Base-by-base conservation (phyloP, 2,329 filamentous ascomycete species). In the Aspergillus phoenicis region DNA sequence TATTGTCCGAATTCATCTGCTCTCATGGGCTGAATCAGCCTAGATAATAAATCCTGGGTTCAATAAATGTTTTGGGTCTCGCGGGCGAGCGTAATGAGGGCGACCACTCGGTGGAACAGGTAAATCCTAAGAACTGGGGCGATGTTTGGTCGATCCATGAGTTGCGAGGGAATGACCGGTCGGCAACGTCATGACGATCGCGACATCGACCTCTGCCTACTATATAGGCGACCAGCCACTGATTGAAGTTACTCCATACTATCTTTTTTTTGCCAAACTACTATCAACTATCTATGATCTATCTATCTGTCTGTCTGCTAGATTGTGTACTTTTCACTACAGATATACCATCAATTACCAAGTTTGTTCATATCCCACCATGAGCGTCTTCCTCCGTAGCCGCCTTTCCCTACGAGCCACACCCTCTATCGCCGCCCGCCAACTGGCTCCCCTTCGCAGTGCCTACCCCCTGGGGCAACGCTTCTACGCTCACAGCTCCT, bases 401-500 rank as follows among this genome's bases (percentile, higher is more conserved):
- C 41, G 53, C 30, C 26, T 47, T 20, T 15, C 55, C 8, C 47
- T 57, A 20, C 28, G 52, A 38, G 52, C 28, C 38, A 54, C 41
- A 30, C 58, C 56, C 53, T 36, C 33, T 11, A 36, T 36, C 43
- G 22, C 59, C 20, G 20, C 41, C 53, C n/a, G 33, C 33, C 33
- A 36, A 36, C 33, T 36, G 5, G 33, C 33, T 4, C 33, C 33
- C 11, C 33, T 36, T 36, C 33, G 33, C 33, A 36, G 33, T 11
- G n/a, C 43, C 28, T 24, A 41, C 28, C 24, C 52, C 6, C 45
- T 39, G 45, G 33, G 30, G 22, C 49, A n/a, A 55, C 62, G 65
- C 45, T 28, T 53, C 7, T 66, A 70, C 62, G 55, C 61, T 17
- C 59, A 67, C n/a, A 66, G 67, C 48, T 63, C 64, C 8, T 69